Base-by-base conservation (phyloP, 768 basidiomycete species). In the Tulasnella calospora region DNA sequence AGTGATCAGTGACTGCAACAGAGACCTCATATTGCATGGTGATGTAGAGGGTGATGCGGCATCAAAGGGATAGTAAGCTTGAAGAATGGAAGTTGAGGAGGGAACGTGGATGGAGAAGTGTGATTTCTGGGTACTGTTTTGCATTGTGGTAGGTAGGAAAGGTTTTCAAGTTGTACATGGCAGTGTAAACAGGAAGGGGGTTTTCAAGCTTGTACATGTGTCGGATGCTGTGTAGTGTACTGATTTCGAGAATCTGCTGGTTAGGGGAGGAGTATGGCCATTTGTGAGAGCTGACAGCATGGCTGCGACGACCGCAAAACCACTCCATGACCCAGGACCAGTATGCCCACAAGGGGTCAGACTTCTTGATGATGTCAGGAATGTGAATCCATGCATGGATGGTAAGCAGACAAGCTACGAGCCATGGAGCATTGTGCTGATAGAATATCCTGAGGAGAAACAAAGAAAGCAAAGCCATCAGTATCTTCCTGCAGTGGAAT, bases 311-410 rank as follows among this genome's bases (percentile, higher is more conserved):
- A 21, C 75, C 75, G 40, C 75, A 77, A 35, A 77, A 61, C 23
- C 74, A 27, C 30, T 77, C 75, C 75, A 77, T 57, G 10, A 46
- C 38, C 33, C 27, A 77, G 9, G 3, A 15, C 75, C 75, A 77
- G 23, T 57, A 77, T 27, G 75, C 44, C 75, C 75, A 77, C 7
- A 77, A 19, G 7, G 75, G 75, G 3, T 67, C 75, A 19, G 30
- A 23, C 8, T 69, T 2, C 30, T 38, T n/a, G 35, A 77, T 77
- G 5, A 36, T 35, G 13, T 77, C 55, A 4, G 75, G 35, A 71
- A 77, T 35, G 23, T 77, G 75, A 5, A 77, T 70, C 36, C 57
- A 36, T 2, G 55, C 75, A 30, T 77, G 75, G 2, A 77, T 77
- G 1, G 51, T 57, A 12, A 40, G 36, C 3, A 21, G 17, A 30